Base-by-base conservation (phyloP, 805 yeast genomes). In the Wickerhamiella parazyma region DNA sequence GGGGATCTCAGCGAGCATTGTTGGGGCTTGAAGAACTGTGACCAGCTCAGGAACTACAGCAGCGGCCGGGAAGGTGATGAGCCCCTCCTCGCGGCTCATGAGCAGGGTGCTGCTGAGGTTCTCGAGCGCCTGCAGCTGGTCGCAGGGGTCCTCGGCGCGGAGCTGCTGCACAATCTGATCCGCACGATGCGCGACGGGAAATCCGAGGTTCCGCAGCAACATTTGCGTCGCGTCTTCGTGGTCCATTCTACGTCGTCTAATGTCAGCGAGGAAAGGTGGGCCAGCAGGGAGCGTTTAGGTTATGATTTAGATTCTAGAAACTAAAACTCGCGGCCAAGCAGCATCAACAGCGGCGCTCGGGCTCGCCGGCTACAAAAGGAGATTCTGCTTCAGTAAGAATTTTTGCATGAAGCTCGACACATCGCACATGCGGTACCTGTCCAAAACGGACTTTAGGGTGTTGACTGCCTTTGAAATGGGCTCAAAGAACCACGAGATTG, bases 401-500 rank as follows among this genome's bases (percentile, higher is more conserved):
- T 18, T 33, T 34, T 36, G 6, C 8, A 89, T 91, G 96, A 91
- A 86, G 72, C 68, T 91, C 42, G 96, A 91, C 53, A 82, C 93
- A 0, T 69, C 91, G 7, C 93, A 85, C 61, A 84, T 91, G 95
- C 72, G 97, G 59, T 91, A 91, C 59, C 67, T 91, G 58, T 78
- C 94, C 50, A 70, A 79, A 6, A 96, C 86, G 50, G 98, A 91
- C 65, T 91, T 84, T 68, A 72, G 81, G 45, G 91, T 86, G 8
- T 74, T 91, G 36, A 79, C 79, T 45, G 96, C 95, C 0, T 59
- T 63, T 6, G 97, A 91, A 59, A 69, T 73, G 60, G 98, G 97
- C 10, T 79, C 96, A 1, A 71, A 82, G 49, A 89, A 82, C 61
- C 98, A 91, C 62, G 95, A 89, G 58, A 75, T 91, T 45, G 97